Conservation (phyloP, 1,139 yeast genomes). For the Scheffersomyces titani region DNA sequence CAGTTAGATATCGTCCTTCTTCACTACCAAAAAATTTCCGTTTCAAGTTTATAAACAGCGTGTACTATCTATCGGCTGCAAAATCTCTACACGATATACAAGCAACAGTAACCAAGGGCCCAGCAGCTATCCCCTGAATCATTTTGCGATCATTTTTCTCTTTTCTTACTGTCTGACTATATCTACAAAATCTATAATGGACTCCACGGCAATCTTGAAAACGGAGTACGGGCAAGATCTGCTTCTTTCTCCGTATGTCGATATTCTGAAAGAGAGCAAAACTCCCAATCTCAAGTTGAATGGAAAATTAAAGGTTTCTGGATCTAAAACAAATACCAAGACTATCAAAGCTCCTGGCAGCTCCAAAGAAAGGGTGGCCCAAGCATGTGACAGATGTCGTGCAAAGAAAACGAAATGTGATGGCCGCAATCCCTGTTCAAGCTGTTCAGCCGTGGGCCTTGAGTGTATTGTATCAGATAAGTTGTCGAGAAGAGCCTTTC, state of each 20-base stretch:
- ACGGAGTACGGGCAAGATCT: background rate
- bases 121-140: background rate
- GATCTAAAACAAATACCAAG: conserved; percentile 31
- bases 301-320: conserved; percentile 3
- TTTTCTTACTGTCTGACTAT: background rate
- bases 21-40: background rate
- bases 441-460: conserved; percentile 45
- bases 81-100: background rate
- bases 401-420: conserved; percentile 78
- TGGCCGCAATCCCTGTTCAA: conserved; percentile 57
- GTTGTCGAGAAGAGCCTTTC: conserved; percentile 35
- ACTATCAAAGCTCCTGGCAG: conserved; percentile 68
- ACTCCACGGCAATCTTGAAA: background rate
- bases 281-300: background rate
- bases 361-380: conserved; percentile 62
- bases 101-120: background rate
- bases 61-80: background rate
- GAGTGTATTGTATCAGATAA: conserved; percentile 50
- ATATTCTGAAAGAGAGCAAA: background rate
- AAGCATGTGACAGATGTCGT: conserved; percentile 85
- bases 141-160: background rate
- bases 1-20: background rate
- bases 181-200: background rate
- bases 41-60: background rate
- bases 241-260: background rate